phyloP scores from a whole-genome alignment of 768 basidiomycete genomes.

The Pulveroboletus sp. region DNA sequence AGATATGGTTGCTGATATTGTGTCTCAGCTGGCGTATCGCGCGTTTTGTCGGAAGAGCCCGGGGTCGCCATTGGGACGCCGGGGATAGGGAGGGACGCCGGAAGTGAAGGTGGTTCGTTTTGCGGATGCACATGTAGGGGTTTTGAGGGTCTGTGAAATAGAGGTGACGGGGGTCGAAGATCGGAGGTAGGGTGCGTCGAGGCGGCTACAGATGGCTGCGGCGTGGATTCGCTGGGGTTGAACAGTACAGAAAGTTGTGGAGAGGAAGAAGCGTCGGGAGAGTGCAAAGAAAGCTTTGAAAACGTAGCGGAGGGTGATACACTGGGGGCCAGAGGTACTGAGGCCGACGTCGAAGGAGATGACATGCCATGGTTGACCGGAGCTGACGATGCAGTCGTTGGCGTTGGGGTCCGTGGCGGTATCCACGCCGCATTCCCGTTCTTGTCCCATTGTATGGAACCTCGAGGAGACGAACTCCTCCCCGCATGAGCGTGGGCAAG shows the following conservation, averaged over 20 bases:
- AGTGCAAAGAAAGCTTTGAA: conserved; percentile 48
- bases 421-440: conserved; percentile 10
- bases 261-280: conserved; percentile 24
- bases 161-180: conserved; percentile 9
- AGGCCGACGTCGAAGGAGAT: conserved; percentile 1
- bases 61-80: conserved; percentile 6
- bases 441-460: conserved; percentile 13
- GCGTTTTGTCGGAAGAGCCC: conserved; percentile 10
- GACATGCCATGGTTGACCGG: background rate
- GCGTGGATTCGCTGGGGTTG: conserved; percentile 5
- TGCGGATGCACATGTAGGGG: conserved; percentile 27
- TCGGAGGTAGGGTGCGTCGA: background rate
- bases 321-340: conserved; percentile 5
- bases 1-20: conserved; percentile 16
- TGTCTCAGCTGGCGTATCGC: conserved; percentile 25
- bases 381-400: background rate
- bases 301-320: conserved; percentile 48
- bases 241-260: conserved; percentile 10
- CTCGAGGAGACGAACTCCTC: conserved; percentile 21
- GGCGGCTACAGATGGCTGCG: background rate
- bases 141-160: conserved; percentile 21
- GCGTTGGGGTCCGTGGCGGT: conserved; percentile 8
- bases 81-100: conserved; percentile 4
- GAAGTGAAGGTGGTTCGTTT: conserved; percentile 11
- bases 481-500: conserved; percentile 19